A percentile compares a stretch with the other conserved stretches of the same genome.
Evolutionary conservation across 495 filamentous ascomycete species (phyloP).

Genomic region (Xylaria scruposa): DNA sequence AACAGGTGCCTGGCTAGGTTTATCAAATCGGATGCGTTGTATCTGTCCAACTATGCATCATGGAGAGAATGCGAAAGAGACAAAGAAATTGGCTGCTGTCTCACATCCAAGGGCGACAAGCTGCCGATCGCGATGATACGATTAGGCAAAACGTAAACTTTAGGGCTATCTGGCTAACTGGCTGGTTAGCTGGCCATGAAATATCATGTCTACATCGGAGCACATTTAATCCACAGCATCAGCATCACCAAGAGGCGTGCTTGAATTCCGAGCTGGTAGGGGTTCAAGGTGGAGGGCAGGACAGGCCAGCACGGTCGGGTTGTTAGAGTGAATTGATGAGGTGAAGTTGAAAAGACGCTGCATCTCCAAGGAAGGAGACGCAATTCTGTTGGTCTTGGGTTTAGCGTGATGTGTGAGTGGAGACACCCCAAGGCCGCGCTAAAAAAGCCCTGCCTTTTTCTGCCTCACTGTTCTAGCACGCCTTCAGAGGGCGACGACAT

Average conservation of each 20-base stretch:
- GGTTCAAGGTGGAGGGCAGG: background rate
- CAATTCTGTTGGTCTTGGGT: conserved; percentile 41
- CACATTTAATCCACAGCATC: background rate
- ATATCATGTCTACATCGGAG: background rate
- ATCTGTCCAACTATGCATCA: background rate
- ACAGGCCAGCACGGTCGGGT: conserved; percentile 21
- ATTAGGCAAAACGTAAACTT: conserved; percentile 20
- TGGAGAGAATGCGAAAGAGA: conserved; percentile 9
- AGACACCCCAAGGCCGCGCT: conserved; percentile 20
- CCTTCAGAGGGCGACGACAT: conserved; percentile 17
- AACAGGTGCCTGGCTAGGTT: background rate
- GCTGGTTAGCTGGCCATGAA: background rate
- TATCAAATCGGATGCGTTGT: background rate
- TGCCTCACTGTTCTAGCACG: conserved; percentile 17
- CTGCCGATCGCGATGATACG: conserved; percentile 24
- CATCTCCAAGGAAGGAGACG: conserved; percentile 41
- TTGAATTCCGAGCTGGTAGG: background rate
- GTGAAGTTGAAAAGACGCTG: conserved; percentile 46
- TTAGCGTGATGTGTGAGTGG: conserved; percentile 28
- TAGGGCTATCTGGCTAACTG: background rate
- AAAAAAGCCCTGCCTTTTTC: conserved; percentile 23
- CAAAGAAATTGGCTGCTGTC: conserved; percentile 14
- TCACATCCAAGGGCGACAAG: conserved; percentile 1
- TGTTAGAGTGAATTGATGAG: conserved; percentile 38
- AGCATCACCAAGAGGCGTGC: background rate